Conservation (phyloP, 2,329 filamentous ascomycete genomes). For the Cytospora chrysosperma region DNA sequence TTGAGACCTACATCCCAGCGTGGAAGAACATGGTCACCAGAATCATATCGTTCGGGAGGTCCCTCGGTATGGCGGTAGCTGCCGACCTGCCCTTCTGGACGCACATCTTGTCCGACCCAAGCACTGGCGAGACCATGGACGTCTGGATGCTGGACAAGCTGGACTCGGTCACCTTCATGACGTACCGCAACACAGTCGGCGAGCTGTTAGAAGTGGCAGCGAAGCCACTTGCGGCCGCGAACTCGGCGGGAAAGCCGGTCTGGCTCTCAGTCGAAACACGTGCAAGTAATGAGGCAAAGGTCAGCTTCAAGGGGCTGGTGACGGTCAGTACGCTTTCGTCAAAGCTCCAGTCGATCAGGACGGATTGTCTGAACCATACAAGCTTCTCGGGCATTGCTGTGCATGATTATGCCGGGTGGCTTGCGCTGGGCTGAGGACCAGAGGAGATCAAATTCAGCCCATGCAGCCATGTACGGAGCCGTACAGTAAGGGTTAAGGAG, state of each 20-base stretch:
- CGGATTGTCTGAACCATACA: slow-evolving; percentile 3
- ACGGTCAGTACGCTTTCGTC: slow-evolving; percentile 11
- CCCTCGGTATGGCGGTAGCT: not conserved
- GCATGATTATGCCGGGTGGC: slow-evolving; percentile 10
- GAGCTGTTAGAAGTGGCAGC: slow-evolving; percentile 9
- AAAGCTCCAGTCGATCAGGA: slow-evolving; percentile 5
- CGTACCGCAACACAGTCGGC: slow-evolving; percentile 12
- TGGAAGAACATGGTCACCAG: slow-evolving; percentile 5
- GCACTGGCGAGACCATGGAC: slow-evolving; percentile 6
- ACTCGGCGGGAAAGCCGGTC: slow-evolving; percentile 8
- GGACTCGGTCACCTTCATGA: slow-evolving; percentile 18
- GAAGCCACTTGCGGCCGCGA: slow-evolving; percentile 6
- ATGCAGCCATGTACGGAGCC: no score
- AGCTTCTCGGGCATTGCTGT: slow-evolving; percentile 12
- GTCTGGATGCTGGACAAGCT: slow-evolving; percentile 9
- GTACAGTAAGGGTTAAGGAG: no score
- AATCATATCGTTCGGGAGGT: slow-evolving; percentile 1
- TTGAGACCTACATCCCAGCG: not conserved
- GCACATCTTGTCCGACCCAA: not conserved
- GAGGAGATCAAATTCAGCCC: no score
- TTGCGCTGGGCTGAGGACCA: no score
- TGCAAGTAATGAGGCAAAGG: slow-evolving; percentile 1
- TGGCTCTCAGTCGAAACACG: slow-evolving; percentile 9
- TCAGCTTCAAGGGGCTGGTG: slow-evolving; percentile 15
- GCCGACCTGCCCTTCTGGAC: slow-evolving; percentile 16